phyloP scores from a whole-genome alignment of 169 alveolate species.

The Blepharisma undulans region DNA sequence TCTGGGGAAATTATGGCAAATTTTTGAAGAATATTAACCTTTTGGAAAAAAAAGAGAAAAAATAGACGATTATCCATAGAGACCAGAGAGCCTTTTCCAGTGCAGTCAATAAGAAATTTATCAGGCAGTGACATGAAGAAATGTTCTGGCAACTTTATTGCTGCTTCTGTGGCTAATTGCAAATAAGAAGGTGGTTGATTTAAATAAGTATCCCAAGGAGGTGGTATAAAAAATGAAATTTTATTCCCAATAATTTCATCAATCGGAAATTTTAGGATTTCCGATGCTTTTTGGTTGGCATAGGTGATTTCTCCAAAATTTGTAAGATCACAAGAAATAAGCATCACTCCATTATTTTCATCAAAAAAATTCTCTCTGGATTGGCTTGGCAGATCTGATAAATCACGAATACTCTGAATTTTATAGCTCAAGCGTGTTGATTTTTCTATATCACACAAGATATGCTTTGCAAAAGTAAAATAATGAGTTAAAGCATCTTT shows the following conservation, averaged over 20 bases:
- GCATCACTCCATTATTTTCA: slow-evolving; percentile 12
- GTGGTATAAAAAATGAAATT: neutral
- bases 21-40: neutral
- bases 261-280: neutral
- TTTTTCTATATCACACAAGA: neutral
- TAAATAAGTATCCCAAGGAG: neutral
- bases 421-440: neutral
- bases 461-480: neutral
- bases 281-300: neutral
- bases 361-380: neutral
- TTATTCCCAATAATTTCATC: neutral
- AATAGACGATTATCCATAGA: neutral
- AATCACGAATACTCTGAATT: neutral
- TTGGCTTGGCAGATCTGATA: neutral
- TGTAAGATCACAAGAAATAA: neutral
- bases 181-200: neutral
- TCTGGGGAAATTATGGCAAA: neutral
- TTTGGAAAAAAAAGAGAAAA: neutral
- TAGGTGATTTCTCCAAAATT: neutral
- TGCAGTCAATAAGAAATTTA: neutral
- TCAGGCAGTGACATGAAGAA: neutral
- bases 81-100: neutral
- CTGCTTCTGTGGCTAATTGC: neutral
- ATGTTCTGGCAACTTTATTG: neutral
- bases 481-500: neutral